Evolutionary conservation across 2,329 filamentous ascomycete species (phyloP).

Genomic region (Rhynchosporium secalis): DNA sequence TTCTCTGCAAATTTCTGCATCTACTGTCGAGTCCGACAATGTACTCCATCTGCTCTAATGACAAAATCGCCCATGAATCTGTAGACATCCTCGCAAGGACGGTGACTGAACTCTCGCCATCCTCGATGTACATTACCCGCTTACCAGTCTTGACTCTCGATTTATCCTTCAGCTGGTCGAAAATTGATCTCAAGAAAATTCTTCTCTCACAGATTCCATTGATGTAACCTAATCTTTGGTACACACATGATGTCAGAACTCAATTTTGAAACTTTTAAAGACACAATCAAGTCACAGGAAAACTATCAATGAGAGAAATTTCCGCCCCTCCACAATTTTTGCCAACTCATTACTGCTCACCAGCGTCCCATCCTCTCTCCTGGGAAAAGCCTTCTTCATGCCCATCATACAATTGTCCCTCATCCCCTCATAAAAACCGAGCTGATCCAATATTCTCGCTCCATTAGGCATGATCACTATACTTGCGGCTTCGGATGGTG

Average conservation of each 20-base stretch:
- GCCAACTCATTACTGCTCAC: not conserved
- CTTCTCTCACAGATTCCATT: slow-evolving; percentile 26
- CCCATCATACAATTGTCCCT: slow-evolving; percentile 20
- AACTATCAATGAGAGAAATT: not conserved
- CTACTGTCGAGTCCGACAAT: slow-evolving; percentile 36
- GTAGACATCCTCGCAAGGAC: slow-evolving; percentile 32
- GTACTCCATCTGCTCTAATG: slow-evolving; percentile 36
- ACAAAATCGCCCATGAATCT: slow-evolving; percentile 30
- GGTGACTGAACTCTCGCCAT: slow-evolving; percentile 17
- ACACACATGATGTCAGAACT: not conserved
- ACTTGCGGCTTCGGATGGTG: slow-evolving; percentile 29
- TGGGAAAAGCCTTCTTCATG: slow-evolving; percentile 15
- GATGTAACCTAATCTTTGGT: slow-evolving; percentile 28
- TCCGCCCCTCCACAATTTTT: slow-evolving; percentile 24
- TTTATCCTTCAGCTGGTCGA: slow-evolving; percentile 28
- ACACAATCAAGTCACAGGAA: not conserved
- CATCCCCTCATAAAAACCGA: slow-evolving; percentile 42
- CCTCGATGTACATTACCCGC: slow-evolving; percentile 23
- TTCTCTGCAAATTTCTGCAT: slow-evolving; percentile 35
- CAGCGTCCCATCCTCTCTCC: slow-evolving; percentile 20
- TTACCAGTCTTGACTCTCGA: slow-evolving; percentile 29
- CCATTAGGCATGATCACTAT: slow-evolving; percentile 43
- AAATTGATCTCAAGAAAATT: slow-evolving; percentile 28
- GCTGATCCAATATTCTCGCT: slow-evolving; percentile 50
- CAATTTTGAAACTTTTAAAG: not conserved